These are phyloP conservation scores for Musa troglodytarum DNA, from an alignment of 176 grass and related monocot species.

Conservation along the genomic window DNA sequence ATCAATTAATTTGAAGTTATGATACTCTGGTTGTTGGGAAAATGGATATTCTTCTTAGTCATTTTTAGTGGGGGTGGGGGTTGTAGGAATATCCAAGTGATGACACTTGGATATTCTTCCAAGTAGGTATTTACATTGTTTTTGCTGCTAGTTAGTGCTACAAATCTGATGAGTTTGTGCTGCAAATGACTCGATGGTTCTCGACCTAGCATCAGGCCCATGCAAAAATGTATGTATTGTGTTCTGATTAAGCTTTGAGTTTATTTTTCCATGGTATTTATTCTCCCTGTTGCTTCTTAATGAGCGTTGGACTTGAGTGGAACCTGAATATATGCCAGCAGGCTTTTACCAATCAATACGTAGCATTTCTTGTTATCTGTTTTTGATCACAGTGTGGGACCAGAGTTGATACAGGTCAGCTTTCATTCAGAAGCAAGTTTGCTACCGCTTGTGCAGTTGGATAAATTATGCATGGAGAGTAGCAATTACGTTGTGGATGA, in stretches of 20 bases:
- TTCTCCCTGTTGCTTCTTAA: constrained; percentile 35
- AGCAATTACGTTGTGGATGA: not conserved
- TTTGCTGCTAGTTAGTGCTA: constrained; percentile 59
- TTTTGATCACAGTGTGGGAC: constrained; percentile 62
- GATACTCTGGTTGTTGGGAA: not conserved
- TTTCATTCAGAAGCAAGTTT: constrained; percentile 58
- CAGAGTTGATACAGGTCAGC: constrained; percentile 92
- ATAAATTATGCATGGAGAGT: not conserved
- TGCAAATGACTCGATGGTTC: constrained; percentile 75
- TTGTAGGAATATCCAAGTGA: too few relatives aligned
- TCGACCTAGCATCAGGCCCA: constrained; percentile 53
- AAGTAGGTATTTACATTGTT: constrained; percentile 68
- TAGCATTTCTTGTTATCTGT: constrained; percentile 77
- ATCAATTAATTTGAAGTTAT: not conserved
- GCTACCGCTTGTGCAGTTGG: constrained; percentile 33
- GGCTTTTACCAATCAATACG: constrained; percentile 39
- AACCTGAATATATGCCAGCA: constrained; percentile 57
- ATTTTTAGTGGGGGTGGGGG: not conserved
- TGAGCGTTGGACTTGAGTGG: constrained; percentile 50
- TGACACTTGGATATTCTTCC: constrained; percentile 23
- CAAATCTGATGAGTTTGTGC: constrained; percentile 73
- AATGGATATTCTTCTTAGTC: constrained; percentile 25
- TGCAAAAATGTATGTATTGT: constrained; percentile 92
- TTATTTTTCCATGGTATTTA: constrained; percentile 27
- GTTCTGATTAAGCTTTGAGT: constrained; percentile 38